phyloP scores from a whole-genome alignment of 495 filamentous ascomycete genomes.

The Aspergillus steynii region DNA sequence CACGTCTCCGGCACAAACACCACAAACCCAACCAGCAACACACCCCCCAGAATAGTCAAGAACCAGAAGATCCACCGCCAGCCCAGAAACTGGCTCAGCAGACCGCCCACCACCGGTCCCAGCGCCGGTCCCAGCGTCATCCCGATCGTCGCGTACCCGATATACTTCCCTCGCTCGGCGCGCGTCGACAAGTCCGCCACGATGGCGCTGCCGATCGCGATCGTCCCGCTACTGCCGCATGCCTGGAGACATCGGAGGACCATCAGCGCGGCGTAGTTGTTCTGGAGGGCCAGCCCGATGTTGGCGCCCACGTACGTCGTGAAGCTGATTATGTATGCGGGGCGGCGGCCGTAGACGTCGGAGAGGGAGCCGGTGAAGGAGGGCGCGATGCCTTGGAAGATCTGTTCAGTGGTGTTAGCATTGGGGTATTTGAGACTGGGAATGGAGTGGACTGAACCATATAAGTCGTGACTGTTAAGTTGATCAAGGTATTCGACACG shows the following conservation, averaged over 20 bases:
- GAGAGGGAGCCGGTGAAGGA: slow-evolving; percentile 48
- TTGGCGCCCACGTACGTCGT: slow-evolving; percentile 46
- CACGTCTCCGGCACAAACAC: slow-evolving; percentile 44
- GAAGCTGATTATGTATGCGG: slow-evolving; percentile 44
- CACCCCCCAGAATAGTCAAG: slow-evolving; percentile 57
- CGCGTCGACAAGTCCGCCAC: slow-evolving; percentile 44
- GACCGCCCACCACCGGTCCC: slow-evolving; percentile 64
- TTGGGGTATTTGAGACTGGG: neutral
- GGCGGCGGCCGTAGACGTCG: slow-evolving; percentile 48
- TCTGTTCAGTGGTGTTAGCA: slow-evolving; percentile 24
- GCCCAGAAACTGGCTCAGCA: slow-evolving; percentile 62
- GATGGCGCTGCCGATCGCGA: slow-evolving; percentile 40
- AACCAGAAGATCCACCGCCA: slow-evolving; percentile 80
- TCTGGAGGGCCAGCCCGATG: slow-evolving; percentile 48
- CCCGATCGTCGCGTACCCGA: slow-evolving; percentile 35
- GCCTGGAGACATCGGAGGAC: slow-evolving; percentile 52
- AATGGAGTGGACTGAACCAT: slow-evolving; percentile 25
- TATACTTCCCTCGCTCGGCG: slow-evolving; percentile 48
- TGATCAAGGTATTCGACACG: slow-evolving; percentile 41
- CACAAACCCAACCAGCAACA: slow-evolving; percentile 28
- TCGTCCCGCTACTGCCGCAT: slow-evolving; percentile 45
- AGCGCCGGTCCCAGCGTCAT: slow-evolving; percentile 49
- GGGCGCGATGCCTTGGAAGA: slow-evolving; percentile 52
- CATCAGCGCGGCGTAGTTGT: slow-evolving; percentile 47
- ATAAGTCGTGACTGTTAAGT: slow-evolving; percentile 48